These are phyloP conservation scores for Coniella vitis DNA, from an alignment of 2,329 filamentous ascomycete species.

Conservation along the genomic window DNA sequence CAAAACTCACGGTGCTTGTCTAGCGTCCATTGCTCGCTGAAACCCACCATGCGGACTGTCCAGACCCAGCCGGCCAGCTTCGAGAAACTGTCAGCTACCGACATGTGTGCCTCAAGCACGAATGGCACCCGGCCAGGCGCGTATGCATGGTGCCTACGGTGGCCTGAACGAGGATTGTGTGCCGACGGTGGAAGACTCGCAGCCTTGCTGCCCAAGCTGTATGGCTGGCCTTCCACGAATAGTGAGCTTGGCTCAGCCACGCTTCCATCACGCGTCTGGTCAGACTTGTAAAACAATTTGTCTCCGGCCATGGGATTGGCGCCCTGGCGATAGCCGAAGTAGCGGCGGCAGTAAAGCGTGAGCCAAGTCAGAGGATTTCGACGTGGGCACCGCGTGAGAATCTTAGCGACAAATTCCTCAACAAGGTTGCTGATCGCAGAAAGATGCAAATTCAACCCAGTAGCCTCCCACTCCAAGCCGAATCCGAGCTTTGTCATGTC, in stretches of 20 bases:
- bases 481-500: slow-evolving; percentile 33
- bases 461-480: slow-evolving; percentile 22
- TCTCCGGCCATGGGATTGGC: background rate
- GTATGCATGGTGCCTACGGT: slow-evolving; percentile 10
- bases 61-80: slow-evolving; percentile 24
- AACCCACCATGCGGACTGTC: slow-evolving; percentile 31
- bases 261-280: background rate
- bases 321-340: slow-evolving; percentile 22
- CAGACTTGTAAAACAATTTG: background rate
- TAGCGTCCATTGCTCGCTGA: slow-evolving; percentile 26
- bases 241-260: background rate
- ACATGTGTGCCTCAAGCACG: slow-evolving; percentile 26
- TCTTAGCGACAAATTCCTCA: slow-evolving; percentile 21
- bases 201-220: background rate
- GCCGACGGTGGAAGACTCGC: slow-evolving; percentile 13
- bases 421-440: slow-evolving; percentile 24
- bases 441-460: slow-evolving; percentile 20
- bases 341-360: slow-evolving; percentile 29
- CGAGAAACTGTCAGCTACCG: slow-evolving; percentile 26
- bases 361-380: slow-evolving; percentile 22
- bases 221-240: background rate
- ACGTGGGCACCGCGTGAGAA: slow-evolving; percentile 20
- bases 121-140: slow-evolving; percentile 18
- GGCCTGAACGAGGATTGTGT: slow-evolving; percentile 9
- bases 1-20: slow-evolving; percentile 6